These are phyloP conservation scores for Piromyces finnis DNA, from an alignment of 192 early-diverging fungal species.

Conservation along the genomic window DNA sequence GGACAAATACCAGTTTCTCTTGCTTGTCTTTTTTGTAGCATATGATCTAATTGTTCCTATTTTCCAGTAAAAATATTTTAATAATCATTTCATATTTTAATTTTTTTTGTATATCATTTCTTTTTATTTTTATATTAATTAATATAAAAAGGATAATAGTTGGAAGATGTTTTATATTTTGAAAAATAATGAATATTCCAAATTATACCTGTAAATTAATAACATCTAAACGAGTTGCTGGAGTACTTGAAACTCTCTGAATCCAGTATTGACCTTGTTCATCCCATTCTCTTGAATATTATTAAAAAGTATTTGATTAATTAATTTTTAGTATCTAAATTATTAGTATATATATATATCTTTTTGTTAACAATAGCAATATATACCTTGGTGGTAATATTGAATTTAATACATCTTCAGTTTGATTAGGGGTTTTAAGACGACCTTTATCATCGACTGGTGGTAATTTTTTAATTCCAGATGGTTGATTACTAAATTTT, in stretches of 20 bases:
- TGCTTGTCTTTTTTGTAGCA: slow-evolving; percentile 44
- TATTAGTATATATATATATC: too few relatives aligned
- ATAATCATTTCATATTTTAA: too few relatives aligned
- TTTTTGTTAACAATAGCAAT: too few relatives aligned
- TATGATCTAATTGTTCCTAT: slow-evolving; percentile 45
- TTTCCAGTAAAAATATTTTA: background rate
- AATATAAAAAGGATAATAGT: too few relatives aligned
- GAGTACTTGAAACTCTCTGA: slow-evolving; percentile 39
- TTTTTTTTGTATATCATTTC: too few relatives aligned
- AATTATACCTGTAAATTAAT: slow-evolving; percentile 26
- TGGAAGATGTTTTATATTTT: too few relatives aligned
- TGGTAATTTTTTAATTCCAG: slow-evolving; percentile 22
- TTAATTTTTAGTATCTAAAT: too few relatives aligned
- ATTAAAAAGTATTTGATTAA: too few relatives aligned
- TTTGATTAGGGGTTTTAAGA: slow-evolving; percentile 36
- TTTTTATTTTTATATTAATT: too few relatives aligned
- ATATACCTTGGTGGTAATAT: slow-evolving; percentile 33
- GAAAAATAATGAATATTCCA: too few relatives aligned
- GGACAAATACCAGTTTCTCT: slow-evolving; percentile 42
- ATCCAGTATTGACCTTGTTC: slow-evolving; percentile 42
- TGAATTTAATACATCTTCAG: slow-evolving; percentile 42
- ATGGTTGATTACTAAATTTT: slow-evolving; percentile 5
- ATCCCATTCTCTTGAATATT: slow-evolving; percentile 31
- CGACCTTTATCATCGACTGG: slow-evolving; percentile 39
- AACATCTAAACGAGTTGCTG: slow-evolving; percentile 35